Base-by-base conservation (phyloP, 129 eudicot species). In the Tanacetum coccineum region DNA sequence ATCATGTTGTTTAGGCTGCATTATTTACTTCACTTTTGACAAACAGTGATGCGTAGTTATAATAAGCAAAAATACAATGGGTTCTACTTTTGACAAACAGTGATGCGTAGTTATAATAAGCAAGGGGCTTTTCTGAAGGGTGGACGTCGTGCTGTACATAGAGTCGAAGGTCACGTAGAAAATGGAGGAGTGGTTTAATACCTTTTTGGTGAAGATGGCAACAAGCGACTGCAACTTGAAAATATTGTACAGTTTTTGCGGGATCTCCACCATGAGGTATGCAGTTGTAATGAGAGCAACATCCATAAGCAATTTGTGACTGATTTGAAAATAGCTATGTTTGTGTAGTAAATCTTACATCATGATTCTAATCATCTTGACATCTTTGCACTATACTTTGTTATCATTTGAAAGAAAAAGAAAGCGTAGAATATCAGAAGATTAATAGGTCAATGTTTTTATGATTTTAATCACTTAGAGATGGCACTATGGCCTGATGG, bases 131-230 rank as follows among this genome's bases (percentile, higher is more conserved):
- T 61, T 45, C 86, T 82, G 32, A 67, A 79, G 67, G 78, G 68
- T 71, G 94, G 96, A 59, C 70, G 14, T 73, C 87, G 94, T 21
- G 74, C 84, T 50, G 90, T 90, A 30, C 65, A 53, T 52, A 83
- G 56, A 62, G 32, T 80, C 44, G 86, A 83, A 59, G 67, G 73
- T 70, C 79, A 59, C 59, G 77, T 70, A 53, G 95, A 90, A 60
- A 76, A 82, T 65, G 91, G 97, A 45, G 97, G 97, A 67, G 66
- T 90, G 55, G 40, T 90, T 54, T 75, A 86, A 72, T 78, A 78
- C 78, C 86, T 90, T 80, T 90, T 86, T 74, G 91, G 97, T 52
- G 75, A 82, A 67, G 87, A 84, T 82, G 95, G 95, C 21, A 64
- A 81, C 59, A 57, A 66, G 46, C 45, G 49, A n/a, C 81, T 86